Conservation (phyloP, 345 rosid genomes). For the Cardiospermum halicacabum region DNA sequence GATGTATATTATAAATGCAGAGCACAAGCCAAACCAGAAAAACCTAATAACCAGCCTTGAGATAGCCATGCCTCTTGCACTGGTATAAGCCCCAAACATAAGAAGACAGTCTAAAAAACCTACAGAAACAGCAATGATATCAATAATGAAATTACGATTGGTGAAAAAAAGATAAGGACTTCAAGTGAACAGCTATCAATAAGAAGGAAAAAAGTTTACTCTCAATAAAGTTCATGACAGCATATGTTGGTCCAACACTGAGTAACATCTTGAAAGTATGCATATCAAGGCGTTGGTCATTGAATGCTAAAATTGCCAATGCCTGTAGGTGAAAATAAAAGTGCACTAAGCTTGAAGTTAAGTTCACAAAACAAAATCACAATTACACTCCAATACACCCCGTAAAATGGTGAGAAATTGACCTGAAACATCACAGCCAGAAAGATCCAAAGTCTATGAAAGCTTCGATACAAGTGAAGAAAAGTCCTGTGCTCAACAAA, state of each 20-base stretch:
- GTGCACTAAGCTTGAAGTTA: not conserved
- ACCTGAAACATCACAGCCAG: slow-evolving; percentile 96
- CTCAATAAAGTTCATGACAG: slow-evolving; percentile 81
- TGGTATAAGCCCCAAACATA: slow-evolving; percentile 87
- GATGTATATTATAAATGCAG: slow-evolving; percentile 65
- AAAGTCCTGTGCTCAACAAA: slow-evolving; percentile 98
- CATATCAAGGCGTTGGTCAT: slow-evolving; percentile 45
- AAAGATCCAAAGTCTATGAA: slow-evolving; percentile 95
- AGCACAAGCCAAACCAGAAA: slow-evolving; percentile 75
- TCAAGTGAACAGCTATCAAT: slow-evolving; percentile 7
- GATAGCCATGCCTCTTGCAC: slow-evolving; percentile 97
- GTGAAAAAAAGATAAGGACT: not conserved
- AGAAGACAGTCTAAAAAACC: slow-evolving; percentile 87
- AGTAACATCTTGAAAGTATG: slow-evolving; percentile 73
- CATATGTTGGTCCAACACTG: slow-evolving; percentile 83
- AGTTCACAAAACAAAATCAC: slow-evolving; percentile 6
- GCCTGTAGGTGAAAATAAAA: slow-evolving; percentile 38
- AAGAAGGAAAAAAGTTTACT: slow-evolving; percentile 40
- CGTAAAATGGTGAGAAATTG: slow-evolving; percentile 14
- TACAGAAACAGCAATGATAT: slow-evolving; percentile 25
- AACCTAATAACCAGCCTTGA: slow-evolving; percentile 85
- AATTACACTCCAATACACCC: not conserved
- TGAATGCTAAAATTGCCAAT: slow-evolving; percentile 85
- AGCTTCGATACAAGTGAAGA: slow-evolving; percentile 92
- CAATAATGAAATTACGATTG: not conserved